Evolutionary conservation across 1,284 basidiomycete genomes (phyloP).

Genomic region (Hymenochaete sp.): DNA sequence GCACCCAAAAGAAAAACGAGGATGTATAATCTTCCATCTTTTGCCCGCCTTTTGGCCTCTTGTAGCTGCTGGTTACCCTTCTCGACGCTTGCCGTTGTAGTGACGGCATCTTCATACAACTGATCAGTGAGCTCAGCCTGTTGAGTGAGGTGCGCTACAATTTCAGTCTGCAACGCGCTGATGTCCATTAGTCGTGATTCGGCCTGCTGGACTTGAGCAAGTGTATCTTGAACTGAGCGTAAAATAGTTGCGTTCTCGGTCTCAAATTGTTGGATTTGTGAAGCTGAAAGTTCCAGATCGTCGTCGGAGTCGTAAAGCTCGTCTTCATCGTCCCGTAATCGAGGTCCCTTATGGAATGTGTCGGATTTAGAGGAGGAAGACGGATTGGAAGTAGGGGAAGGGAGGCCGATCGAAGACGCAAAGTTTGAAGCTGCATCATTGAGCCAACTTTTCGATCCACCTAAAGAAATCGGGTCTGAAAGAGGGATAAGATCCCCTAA

Average conservation of each 20-base stretch:
- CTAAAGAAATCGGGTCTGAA: constrained; percentile 22
- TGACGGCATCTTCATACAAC: constrained; percentile 82
- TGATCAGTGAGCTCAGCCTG: constrained; percentile 88
- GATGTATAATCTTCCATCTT: constrained; percentile 77
- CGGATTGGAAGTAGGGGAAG: constrained; percentile 26
- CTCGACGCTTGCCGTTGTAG: constrained; percentile 73
- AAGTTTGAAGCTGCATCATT: constrained; percentile 54
- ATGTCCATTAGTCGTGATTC: constrained; percentile 86
- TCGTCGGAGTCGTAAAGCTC: too few relatives aligned
- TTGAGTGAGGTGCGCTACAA: constrained; percentile 75
- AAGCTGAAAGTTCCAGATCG: constrained; percentile 66
- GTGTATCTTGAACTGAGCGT: constrained; percentile 70
- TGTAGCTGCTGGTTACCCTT: constrained; percentile 81
- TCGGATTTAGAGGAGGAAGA: constrained; percentile 25
- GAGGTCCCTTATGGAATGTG: too few relatives aligned
- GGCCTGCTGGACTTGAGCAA: constrained; percentile 81
- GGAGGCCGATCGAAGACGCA: constrained; percentile 54
- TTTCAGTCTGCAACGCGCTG: constrained; percentile 80
- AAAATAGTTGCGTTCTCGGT: constrained; percentile 81
- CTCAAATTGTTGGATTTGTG: constrained; percentile 88
- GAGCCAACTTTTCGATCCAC: constrained; percentile 46
- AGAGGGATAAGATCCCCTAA: constrained; percentile 22
- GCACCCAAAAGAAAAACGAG: constrained; percentile 82
- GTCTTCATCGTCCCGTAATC: constrained; percentile 35
- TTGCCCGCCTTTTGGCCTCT: constrained; percentile 73